Evolutionary conservation across 2,329 filamentous ascomycete genomes (phyloP).

Genomic region (Coniochaeta sp.): DNA sequence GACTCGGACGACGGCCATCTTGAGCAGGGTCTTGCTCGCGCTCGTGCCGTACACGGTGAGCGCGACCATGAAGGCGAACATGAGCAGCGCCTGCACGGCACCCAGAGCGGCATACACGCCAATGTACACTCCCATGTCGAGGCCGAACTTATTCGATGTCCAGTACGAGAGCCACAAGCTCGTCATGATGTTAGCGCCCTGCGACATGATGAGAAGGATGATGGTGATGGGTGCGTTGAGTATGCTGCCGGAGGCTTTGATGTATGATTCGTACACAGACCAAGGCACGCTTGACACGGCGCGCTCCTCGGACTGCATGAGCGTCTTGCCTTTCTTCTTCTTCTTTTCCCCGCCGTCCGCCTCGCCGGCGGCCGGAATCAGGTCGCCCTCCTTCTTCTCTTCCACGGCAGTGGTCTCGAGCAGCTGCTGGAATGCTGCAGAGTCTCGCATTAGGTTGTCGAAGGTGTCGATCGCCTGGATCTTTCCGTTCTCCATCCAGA

Average conservation of each 20-base stretch:
- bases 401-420: constrained; percentile 80
- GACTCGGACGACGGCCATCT: constrained; percentile 70
- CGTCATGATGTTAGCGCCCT: constrained; percentile 80
- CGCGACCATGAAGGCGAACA: constrained; percentile 74
- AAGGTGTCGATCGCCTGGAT: constrained; percentile 86
- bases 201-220: constrained; percentile 60
- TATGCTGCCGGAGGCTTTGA: constrained; percentile 65
- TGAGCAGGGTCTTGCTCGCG: constrained; percentile 75
- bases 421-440: constrained; percentile 70
- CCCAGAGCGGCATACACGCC: constrained; percentile 67
- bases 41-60: constrained; percentile 75
- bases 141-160: constrained; percentile 71
- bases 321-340: constrained; percentile 48
- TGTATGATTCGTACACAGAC: constrained; percentile 72
- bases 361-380: constrained; percentile 17
- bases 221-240: constrained; percentile 59
- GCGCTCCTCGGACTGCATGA: constrained; percentile 69
- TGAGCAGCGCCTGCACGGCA: constrained; percentile 59
- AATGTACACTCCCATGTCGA: constrained; percentile 64
- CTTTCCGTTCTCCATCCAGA: constrained; percentile 84
- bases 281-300: constrained; percentile 72
- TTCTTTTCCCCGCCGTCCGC: constrained; percentile 38
- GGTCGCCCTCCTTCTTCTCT: constrained; percentile 34
- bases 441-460: constrained; percentile 73
- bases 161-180: constrained; percentile 92